A percentile compares a stretch with the other conserved stretches of the same genome.
Conservation (phyloP, 2,329 filamentous ascomycete species). For the Amphichorda felina region DNA sequence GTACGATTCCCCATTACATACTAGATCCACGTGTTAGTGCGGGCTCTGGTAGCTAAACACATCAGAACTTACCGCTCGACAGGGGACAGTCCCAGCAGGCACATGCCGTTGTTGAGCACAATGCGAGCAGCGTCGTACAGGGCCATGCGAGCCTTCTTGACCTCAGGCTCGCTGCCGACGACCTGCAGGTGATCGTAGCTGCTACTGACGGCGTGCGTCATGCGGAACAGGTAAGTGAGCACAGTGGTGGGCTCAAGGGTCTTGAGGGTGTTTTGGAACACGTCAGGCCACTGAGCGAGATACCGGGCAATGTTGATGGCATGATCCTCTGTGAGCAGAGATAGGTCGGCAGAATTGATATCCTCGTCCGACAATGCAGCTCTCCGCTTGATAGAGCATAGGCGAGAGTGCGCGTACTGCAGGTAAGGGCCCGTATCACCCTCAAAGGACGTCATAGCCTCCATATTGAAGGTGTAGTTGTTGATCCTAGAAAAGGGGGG, state of each 20-base stretch:
- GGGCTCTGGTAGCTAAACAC: too few relatives aligned
- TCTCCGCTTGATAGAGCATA: conserved; percentile 51
- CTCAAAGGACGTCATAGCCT: conserved; percentile 73
- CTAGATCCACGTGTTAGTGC: too few relatives aligned
- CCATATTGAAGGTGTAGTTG: conserved; percentile 65
- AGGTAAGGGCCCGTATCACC: conserved; percentile 78
- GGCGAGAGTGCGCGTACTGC: conserved; percentile 69
- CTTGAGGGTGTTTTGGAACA: conserved; percentile 72
- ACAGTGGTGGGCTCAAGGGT: conserved; percentile 60
- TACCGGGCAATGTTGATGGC: conserved; percentile 63
- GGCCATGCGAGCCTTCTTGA: conserved; percentile 57
- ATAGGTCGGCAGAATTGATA: conserved; percentile 51
- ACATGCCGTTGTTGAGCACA: conserved; percentile 76
- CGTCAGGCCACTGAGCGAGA: conserved; percentile 77
- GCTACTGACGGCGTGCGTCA: conserved; percentile 69
- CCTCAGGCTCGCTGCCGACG: conserved; percentile 62
- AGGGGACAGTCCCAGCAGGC: conserved; percentile 63
- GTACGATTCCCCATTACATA: too few relatives aligned
- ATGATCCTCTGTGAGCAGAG: conserved; percentile 58
- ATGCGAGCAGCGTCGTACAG: conserved; percentile 66
- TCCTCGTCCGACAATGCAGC: conserved; percentile 42
- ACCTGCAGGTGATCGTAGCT: conserved; percentile 77
- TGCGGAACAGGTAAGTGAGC: conserved; percentile 63
- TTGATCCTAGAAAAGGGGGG: conserved; percentile 41
- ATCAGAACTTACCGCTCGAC: conserved; percentile 51